phyloP scores from a whole-genome alignment of 2,329 filamentous ascomycete species.

The Xylaria hypoxylon region DNA sequence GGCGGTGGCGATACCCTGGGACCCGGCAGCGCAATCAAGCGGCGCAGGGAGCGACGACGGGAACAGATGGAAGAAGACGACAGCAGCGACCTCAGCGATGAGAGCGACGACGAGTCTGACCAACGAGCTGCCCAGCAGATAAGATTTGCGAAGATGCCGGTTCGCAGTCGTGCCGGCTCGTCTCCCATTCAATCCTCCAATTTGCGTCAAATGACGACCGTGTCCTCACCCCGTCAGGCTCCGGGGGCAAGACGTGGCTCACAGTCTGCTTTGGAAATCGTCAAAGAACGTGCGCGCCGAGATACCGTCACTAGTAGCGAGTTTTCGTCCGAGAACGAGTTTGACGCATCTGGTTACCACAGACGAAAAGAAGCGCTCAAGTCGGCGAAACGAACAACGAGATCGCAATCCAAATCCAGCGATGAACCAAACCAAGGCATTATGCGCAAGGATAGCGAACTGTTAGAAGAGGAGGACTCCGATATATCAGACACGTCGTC shows the following conservation, averaged over 20 bases:
- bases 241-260: conserved; percentile 71
- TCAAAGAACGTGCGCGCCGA: conserved; percentile 75
- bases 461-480: conserved; percentile 68
- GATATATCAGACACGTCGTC: conserved; percentile 72
- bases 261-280: conserved; percentile 75
- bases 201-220: conserved; percentile 64
- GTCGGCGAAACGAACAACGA: conserved; percentile 66
- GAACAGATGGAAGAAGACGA: conserved; percentile 87
- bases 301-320: conserved; percentile 87
- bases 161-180: conserved; percentile 85
- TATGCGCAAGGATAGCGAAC: conserved; percentile 60
- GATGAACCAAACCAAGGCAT: conserved; percentile 60
- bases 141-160: conserved; percentile 95
- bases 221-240: conserved; percentile 61
- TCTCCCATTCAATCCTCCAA: conserved; percentile 82
- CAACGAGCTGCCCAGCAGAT: conserved; percentile 85
- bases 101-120: conserved; percentile 83
- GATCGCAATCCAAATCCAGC: conserved; percentile 65
- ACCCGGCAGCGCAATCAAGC: conserved; percentile 73
- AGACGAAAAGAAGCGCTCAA: conserved; percentile 71
- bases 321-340: conserved; percentile 84
- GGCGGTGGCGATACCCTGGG: conserved; percentile 76
- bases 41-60: conserved; percentile 69
- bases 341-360: conserved; percentile 74
- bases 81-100: conserved; percentile 85